phyloP scores from a whole-genome alignment of 305 asterid genomes.

The Ilex paraguariensis region DNA sequence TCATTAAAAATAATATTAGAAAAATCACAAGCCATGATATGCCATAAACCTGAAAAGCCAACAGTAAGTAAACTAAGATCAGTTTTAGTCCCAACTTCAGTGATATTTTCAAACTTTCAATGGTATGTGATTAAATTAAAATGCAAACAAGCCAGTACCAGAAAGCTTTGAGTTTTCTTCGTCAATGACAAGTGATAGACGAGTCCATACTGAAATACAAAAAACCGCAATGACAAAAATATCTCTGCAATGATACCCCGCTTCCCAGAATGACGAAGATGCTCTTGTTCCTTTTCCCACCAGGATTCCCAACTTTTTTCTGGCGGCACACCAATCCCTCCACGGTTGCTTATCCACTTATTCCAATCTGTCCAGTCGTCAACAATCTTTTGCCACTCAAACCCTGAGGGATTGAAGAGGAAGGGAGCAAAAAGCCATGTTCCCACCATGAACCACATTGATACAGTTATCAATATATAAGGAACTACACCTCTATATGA shows the following conservation, averaged over 20 bases:
- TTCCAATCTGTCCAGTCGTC: conserved; percentile 98
- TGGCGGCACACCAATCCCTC: conserved; percentile 92
- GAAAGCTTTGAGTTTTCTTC: conserved; percentile 34
- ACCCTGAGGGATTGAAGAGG: conserved; percentile 93
- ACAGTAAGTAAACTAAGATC: conserved; percentile 14
- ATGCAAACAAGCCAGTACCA: conserved; percentile 41
- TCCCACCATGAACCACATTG: conserved; percentile 86
- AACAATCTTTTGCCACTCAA: conserved; percentile 92
- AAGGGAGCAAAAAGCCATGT: conserved; percentile 98
- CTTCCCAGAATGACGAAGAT: conserved; percentile 69
- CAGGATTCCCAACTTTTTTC: conserved; percentile 98
- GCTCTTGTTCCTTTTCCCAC: conserved; percentile 96
- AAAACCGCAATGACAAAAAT: conserved; percentile 78
- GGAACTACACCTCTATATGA: conserved; percentile 59
- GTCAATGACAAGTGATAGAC: conserved; percentile 84
- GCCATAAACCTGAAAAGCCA: conserved; percentile 65
- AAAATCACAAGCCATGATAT: conserved; percentile 84
- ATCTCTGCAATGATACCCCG: conserved; percentile 76
- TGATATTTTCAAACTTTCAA: no score
- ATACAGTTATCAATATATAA: conserved; percentile 67
- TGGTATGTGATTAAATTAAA: background rate
- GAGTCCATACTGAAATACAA: conserved; percentile 85
- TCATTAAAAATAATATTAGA: conserved; percentile 51
- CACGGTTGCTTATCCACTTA: conserved; percentile 88
- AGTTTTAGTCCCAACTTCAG: background rate